phyloP scores from a whole-genome alignment of 169 alveolate genomes.

The Besnoitia besnoiti region DNA sequence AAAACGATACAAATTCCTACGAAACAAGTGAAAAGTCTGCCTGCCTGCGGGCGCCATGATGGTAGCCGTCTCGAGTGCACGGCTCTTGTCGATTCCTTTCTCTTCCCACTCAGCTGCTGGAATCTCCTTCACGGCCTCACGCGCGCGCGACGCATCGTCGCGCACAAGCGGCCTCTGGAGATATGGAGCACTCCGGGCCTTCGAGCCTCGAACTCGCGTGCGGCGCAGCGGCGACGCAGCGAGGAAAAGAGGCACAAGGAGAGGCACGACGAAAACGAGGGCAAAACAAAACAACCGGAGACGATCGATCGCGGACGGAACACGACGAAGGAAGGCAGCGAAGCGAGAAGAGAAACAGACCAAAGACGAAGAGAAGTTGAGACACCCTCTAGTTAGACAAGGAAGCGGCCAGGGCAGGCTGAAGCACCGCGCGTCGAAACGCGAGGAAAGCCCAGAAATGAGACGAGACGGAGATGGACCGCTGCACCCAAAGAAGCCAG shows the following conservation, averaged over 20 bases:
- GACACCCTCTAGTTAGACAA: too few relatives aligned
- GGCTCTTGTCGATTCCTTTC: not conserved
- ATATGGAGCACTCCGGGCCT: not conserved
- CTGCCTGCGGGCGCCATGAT: not conserved
- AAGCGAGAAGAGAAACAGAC: not conserved
- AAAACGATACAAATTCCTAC: not conserved
- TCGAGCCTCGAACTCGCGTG: not conserved
- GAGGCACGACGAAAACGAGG: too few relatives aligned
- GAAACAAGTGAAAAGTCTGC: not conserved
- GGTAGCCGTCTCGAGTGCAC: not conserved
- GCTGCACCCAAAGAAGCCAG: not conserved
- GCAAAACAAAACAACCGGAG: not conserved
- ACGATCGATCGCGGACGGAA: not conserved
- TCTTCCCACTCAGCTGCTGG: not conserved
- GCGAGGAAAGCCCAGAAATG: not conserved
- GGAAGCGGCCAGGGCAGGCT: too few relatives aligned
- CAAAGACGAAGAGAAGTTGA: not conserved
- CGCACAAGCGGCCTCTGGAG: not conserved
- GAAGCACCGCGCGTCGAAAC: too few relatives aligned
- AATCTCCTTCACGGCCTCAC: not conserved
- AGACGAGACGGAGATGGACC: not conserved
- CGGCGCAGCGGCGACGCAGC: not conserved
- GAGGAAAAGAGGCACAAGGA: too few relatives aligned
- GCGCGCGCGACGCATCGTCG: not conserved
- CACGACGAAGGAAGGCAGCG: not conserved